phyloP scores from a whole-genome alignment of 139 green algal species.

The Tetraselmis chui region DNA sequence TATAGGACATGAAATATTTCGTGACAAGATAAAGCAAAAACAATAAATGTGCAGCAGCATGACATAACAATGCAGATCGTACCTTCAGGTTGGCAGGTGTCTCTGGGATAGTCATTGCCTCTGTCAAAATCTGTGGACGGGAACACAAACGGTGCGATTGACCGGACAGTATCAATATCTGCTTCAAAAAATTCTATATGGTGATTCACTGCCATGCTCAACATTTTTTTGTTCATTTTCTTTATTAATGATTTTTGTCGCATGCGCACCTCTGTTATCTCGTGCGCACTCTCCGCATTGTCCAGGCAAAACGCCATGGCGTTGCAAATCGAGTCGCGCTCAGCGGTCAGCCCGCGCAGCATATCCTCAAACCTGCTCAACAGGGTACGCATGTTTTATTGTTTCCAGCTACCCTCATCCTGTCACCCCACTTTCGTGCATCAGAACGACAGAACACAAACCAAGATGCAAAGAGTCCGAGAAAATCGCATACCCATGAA shows the following conservation, averaged over 20 bases:
- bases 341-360: conserved; percentile 67
- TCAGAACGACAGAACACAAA: too few relatives aligned
- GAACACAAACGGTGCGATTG: too few relatives aligned
- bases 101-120: conserved; percentile 77
- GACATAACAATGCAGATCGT: too few relatives aligned
- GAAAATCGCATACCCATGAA: too few relatives aligned
- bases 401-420: too few relatives aligned
- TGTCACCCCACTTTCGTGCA: too few relatives aligned
- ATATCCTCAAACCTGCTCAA: conserved; percentile 78
- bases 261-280: conserved; percentile 34
- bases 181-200: background rate
- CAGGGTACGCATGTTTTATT: too few relatives aligned
- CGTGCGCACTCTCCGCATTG: conserved; percentile 70
- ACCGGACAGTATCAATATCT: too few relatives aligned
- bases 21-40: too few relatives aligned
- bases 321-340: conserved; percentile 49
- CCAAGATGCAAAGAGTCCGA: too few relatives aligned
- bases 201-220: background rate
- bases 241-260: background rate
- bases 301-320: conserved; percentile 92
- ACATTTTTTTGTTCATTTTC: background rate
- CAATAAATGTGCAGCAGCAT: background rate
- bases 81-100: conserved; percentile 79
- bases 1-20: too few relatives aligned
- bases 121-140: conserved; percentile 56